Evolutionary conservation across 805 yeast genomes (phyloP).

Genomic region (Candida anglica): DNA sequence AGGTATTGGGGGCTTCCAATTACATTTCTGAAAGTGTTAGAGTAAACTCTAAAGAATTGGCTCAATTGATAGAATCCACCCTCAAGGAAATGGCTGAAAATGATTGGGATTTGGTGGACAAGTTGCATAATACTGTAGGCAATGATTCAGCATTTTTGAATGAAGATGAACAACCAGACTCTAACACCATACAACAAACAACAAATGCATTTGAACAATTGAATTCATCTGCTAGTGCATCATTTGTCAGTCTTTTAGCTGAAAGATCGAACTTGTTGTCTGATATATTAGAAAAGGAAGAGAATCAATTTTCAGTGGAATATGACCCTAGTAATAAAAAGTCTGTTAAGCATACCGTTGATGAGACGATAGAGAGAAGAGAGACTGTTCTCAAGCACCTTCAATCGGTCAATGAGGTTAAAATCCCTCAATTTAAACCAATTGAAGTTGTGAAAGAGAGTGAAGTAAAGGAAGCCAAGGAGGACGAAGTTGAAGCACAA

Average conservation of each 20-base stretch:
- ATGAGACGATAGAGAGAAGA: constrained; percentile 12
- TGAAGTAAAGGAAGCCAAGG: neutral
- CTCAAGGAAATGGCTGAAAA: constrained; percentile 28
- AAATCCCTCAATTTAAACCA: neutral
- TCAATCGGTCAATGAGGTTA: neutral
- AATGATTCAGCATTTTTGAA: constrained; percentile 14
- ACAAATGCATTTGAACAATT: constrained; percentile 7
- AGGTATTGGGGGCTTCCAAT: constrained; percentile 46
- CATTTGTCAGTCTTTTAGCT: constrained; percentile 5
- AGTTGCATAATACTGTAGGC: constrained; percentile 14
- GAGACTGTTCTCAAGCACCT: neutral
- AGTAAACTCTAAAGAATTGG: constrained; percentile 51
- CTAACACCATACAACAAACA: neutral
- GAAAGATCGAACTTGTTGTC: constrained; percentile 13
- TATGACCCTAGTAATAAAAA: constrained; percentile 10
- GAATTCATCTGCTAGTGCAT: constrained; percentile 7
- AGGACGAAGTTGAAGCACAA: constrained; percentile 3
- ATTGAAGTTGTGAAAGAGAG: neutral
- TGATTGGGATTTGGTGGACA: constrained; percentile 34
- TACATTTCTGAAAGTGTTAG: constrained; percentile 55
- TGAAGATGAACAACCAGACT: constrained; percentile 5
- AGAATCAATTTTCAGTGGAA: constrained; percentile 12
- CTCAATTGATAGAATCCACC: constrained; percentile 49
- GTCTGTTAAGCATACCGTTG: constrained; percentile 13
- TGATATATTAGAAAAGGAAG: constrained; percentile 6